Conservation (phyloP, 2,329 filamentous ascomycete species). For the Colletotrichum sp. region DNA sequence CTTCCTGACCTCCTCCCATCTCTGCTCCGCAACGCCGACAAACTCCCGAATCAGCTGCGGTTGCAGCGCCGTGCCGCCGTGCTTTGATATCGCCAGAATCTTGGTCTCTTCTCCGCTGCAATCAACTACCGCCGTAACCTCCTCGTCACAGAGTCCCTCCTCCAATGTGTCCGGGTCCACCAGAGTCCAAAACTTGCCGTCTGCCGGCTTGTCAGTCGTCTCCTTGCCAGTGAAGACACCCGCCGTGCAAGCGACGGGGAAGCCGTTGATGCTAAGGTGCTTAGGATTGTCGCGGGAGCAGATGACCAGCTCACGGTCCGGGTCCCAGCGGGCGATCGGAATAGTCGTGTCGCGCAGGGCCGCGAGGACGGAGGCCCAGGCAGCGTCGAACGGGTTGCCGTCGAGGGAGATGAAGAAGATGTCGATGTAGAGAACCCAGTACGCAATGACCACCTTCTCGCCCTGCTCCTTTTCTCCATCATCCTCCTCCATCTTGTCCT, state of each 20-base stretch:
- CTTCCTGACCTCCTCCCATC: slow-evolving; percentile 63
- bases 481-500: slow-evolving; percentile 38
- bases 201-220: slow-evolving; percentile 46
- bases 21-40: slow-evolving; percentile 62
- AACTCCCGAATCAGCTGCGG: slow-evolving; percentile 66
- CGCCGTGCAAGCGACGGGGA: slow-evolving; percentile 80
- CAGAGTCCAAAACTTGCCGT: slow-evolving; percentile 73
- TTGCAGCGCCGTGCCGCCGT: slow-evolving; percentile 75
- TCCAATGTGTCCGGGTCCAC: slow-evolving; percentile 91
- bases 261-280: slow-evolving; percentile 63
- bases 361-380: slow-evolving; percentile 84
- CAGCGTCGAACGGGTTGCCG: slow-evolving; percentile 89
- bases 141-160: slow-evolving; percentile 83
- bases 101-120: slow-evolving; percentile 54
- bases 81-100: slow-evolving; percentile 80
- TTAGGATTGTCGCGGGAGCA: slow-evolving; percentile 68
- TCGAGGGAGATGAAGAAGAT: slow-evolving; percentile 94
- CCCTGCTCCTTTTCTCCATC: slow-evolving; percentile 30
- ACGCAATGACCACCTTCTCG: slow-evolving; percentile 69
- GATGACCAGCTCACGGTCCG: slow-evolving; percentile 78
- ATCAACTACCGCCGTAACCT: slow-evolving; percentile 84
- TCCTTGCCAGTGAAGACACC: slow-evolving; percentile 76
- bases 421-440: slow-evolving; percentile 95
- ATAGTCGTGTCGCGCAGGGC: slow-evolving; percentile 80
- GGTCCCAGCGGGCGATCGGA: slow-evolving; percentile 82